Base-by-base conservation (phyloP, 257 asterid genomes). In the Lycium ferocissimum region DNA sequence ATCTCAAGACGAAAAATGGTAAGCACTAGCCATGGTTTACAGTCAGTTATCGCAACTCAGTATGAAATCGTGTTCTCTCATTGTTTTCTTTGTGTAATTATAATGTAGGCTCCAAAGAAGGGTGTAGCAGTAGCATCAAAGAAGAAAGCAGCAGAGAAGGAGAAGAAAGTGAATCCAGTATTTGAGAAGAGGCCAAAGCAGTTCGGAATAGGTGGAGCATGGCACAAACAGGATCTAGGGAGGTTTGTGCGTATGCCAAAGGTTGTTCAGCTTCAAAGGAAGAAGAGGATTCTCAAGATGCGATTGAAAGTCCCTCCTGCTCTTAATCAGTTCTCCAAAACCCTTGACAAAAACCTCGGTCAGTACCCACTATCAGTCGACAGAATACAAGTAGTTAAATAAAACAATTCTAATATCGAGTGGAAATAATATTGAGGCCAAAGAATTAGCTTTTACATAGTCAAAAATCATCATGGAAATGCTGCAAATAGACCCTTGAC, bases 301-400 rank as follows among this genome's bases (percentile, higher is more conserved):
- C 86, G 92, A 0, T 76, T 90, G 69, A 90, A 90, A 91, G 92
- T 90, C 9, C 92, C 92, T 1, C 92, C 92, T 0, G 88, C 92
- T 5, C 87, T 90, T 75, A 90, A 88, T 84, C 92, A 88, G 89
- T 90, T 90, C 85, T 69, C 91, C 76, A 90, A 88, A 63, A 90
- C 91, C 1, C 91, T 90, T 2, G 92, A 90, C 40, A 90, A 90
- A 67, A 90, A 90, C 56, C 91, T 90, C 1, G 92, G 92, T 90
- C 56, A 10, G 79, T 17, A 26, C 13, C 22, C 26, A 11, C 20
- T 73, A 26, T 26, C 0, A 26, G 33, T 26, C 33, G 33, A 26
- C 33, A 26, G 33, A 26, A 26, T 26, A 26, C 33, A 26, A 26
- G 33, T 26, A 26, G 33, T 26, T 26, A 26, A 26, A 26, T 26